phyloP scores from a whole-genome alignment of 169 alveolate species.

The Perkinsus chesapeaki region DNA sequence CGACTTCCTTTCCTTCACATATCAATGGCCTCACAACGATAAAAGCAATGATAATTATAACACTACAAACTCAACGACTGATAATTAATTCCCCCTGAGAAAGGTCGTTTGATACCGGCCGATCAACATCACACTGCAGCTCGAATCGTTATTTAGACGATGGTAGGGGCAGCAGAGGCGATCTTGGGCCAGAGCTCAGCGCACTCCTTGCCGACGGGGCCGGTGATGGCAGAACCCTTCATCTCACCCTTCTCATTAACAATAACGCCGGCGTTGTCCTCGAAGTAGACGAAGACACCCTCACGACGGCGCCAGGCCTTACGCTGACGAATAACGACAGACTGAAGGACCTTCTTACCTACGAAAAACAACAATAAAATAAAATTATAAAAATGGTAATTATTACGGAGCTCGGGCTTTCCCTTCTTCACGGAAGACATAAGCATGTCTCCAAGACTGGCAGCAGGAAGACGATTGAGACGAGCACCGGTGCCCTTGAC shows the following conservation, averaged over 20 bases:
- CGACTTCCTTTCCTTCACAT: not conserved
- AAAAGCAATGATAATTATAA: not conserved
- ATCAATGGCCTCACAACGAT: not conserved
- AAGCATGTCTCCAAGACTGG: constrained; percentile 99
- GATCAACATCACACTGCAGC: constrained; percentile 1
- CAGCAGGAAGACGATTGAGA: constrained; percentile 93
- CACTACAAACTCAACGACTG: not conserved
- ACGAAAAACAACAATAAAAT: not conserved
- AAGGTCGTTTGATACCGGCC: constrained; percentile 1
- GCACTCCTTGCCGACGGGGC: constrained; percentile 99
- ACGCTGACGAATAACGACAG: constrained; percentile 96
- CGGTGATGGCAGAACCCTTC: constrained; percentile 99
- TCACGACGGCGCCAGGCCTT: constrained; percentile 92
- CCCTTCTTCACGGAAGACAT: constrained; percentile 96
- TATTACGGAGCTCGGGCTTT: constrained; percentile 89
- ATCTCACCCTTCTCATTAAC: constrained; percentile 98
- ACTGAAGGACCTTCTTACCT: constrained; percentile 92
- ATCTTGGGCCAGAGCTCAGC: constrained; percentile 99
- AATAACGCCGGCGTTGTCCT: constrained; percentile 98
- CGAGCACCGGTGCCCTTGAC: constrained; percentile 94
- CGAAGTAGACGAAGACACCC: constrained; percentile 19
- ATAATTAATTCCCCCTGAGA: not conserved
- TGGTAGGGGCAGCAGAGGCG: constrained; percentile 96
- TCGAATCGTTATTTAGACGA: constrained; percentile 64
- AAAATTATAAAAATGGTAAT: not conserved